These are phyloP conservation scores for Guillardia theta DNA, from an alignment of 78 protist genomes.

Conservation along the genomic window DNA sequence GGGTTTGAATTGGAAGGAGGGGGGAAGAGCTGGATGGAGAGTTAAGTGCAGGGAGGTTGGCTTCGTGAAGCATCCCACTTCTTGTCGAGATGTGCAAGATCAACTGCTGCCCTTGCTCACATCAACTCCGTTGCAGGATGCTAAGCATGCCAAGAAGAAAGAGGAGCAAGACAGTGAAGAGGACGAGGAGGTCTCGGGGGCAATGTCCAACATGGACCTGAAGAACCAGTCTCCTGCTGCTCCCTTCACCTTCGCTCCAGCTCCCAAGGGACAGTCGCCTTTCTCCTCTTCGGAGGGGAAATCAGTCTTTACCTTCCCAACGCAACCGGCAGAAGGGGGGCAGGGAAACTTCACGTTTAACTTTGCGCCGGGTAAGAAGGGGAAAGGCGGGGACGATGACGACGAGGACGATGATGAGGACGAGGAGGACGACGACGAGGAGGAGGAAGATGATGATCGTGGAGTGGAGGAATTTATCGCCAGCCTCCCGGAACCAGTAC, in stretches of 20 bases:
- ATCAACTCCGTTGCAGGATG: too few species aligned
- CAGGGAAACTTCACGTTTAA: neutral
- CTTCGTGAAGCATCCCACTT: too few species aligned
- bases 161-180: too few species aligned
- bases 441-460: conserved; percentile 6
- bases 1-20: too few species aligned
- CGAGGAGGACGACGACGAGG: neutral
- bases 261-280: neutral
- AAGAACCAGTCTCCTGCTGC: neutral
- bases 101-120: too few species aligned
- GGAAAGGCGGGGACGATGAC: neutral
- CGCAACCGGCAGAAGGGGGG: neutral
- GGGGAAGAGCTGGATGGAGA: too few species aligned
- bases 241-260: neutral
- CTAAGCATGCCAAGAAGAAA: too few species aligned
- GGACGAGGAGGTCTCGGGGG: too few species aligned
- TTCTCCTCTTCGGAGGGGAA: neutral
- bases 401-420: conserved; percentile 5
- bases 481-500: conserved; percentile 26
- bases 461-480: neutral
- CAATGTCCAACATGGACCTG: too few species aligned
- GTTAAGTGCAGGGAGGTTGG: too few species aligned
- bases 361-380: neutral
- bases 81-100: too few species aligned
- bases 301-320: neutral